Percentiles rank a stretch among this genome's conserved stretches.
These are phyloP conservation scores for Ustilago cynodontis DNA, from an alignment of 1,284 basidiomycete species.

Conservation along the genomic window DNA sequence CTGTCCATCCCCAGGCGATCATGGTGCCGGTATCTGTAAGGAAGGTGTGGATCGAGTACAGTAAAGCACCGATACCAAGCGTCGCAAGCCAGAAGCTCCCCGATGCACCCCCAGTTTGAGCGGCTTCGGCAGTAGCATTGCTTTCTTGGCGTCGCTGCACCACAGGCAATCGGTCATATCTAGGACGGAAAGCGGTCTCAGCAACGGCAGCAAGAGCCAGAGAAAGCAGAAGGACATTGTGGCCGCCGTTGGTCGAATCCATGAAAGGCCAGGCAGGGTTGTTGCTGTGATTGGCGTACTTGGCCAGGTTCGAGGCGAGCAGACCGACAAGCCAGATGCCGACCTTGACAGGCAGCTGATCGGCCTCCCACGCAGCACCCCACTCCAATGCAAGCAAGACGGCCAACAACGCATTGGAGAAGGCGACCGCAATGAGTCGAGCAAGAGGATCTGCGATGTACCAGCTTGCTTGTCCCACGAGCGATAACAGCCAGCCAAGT, in stretches of 20 bases:
- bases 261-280: conserved; percentile 66
- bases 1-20: conserved; percentile 91
- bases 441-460: conserved; percentile 36
- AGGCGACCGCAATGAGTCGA: conserved; percentile 49
- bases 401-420: conserved; percentile 46
- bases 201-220: conserved; percentile 41
- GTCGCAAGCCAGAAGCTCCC: conserved; percentile 42
- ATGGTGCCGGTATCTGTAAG: conserved; percentile 85
- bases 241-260: conserved; percentile 62
- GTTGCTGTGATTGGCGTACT: conserved; percentile 67
- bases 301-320: conserved; percentile 53
- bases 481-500: conserved; percentile 44
- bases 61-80: conserved; percentile 55
- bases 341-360: conserved; percentile 39
- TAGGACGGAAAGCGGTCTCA: conserved; percentile 36
- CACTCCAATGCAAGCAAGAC: conserved; percentile 57
- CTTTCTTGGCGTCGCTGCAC: conserved; percentile 26
- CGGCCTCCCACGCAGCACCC: conserved; percentile 60
- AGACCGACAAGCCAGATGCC: conserved; percentile 61
- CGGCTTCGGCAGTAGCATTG: background rate
- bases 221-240: conserved; percentile 45
- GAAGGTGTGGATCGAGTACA: conserved; percentile 77
- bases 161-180: conserved; percentile 19
- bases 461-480: conserved; percentile 52
- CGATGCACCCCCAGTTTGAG: background rate